phyloP scores from a whole-genome alignment of 1,284 basidiomycete genomes.

The Neolentinus lepideus region DNA sequence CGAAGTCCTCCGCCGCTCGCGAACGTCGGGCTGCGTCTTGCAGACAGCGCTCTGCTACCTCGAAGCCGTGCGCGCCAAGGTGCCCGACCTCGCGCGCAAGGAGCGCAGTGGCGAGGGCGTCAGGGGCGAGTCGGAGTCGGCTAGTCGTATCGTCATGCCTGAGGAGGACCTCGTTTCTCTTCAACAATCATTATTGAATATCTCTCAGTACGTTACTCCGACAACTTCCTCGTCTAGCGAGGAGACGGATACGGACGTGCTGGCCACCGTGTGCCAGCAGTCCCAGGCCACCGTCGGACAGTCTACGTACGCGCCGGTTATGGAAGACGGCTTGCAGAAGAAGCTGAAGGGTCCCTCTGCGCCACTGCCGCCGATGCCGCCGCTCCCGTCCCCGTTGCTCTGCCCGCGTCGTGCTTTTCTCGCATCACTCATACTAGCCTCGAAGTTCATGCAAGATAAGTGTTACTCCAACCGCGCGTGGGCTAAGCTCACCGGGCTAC shows the following conservation, averaged over 20 bases:
- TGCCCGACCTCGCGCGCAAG: slow-evolving; percentile 49
- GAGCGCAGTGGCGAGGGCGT: slow-evolving; percentile 37
- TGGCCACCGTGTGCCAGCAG: slow-evolving; percentile 29
- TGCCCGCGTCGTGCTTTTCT: slow-evolving; percentile 87
- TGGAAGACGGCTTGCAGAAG: slow-evolving; percentile 3
- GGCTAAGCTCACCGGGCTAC: slow-evolving; percentile 79
- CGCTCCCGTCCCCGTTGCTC: slow-evolving; percentile 71
- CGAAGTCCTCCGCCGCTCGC: slow-evolving; percentile 68
- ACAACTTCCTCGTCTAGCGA: slow-evolving; percentile 3
- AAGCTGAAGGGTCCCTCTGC: slow-evolving; percentile 8
- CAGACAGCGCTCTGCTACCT: slow-evolving; percentile 77
- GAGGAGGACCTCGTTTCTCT: slow-evolving; percentile 13
- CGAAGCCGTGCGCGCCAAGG: slow-evolving; percentile 60
- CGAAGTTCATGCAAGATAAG: slow-evolving; percentile 90
- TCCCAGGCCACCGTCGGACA: slow-evolving; percentile 5
- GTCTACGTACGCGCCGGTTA: background rate
- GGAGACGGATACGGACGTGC: slow-evolving; percentile 4
- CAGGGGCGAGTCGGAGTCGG: slow-evolving; percentile 32
- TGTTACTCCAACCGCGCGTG: slow-evolving; percentile 91
- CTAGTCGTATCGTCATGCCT: slow-evolving; percentile 31
- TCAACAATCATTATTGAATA: background rate
- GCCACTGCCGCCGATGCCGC: slow-evolving; percentile 34
- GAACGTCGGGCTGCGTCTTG: slow-evolving; percentile 66
- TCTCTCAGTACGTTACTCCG: slow-evolving; percentile 1
- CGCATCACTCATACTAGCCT: slow-evolving; percentile 81